Conservation (phyloP, 2,329 filamentous ascomycete species). For the Trichoderma aggressivum region DNA sequence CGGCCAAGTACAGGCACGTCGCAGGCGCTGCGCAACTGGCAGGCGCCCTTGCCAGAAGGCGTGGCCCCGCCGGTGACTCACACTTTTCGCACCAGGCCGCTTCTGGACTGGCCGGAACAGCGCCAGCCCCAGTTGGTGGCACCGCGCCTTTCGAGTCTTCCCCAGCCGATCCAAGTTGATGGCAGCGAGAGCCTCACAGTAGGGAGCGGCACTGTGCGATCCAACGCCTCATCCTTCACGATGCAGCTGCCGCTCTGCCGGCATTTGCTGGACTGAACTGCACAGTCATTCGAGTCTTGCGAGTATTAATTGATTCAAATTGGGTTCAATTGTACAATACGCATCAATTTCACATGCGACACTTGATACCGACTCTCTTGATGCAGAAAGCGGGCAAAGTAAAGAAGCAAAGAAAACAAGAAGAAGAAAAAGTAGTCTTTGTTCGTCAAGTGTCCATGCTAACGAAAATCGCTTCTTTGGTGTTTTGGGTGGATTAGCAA, state of each 20-base stretch:
- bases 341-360: not conserved
- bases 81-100: constrained; percentile 30
- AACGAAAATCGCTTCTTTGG: not conserved
- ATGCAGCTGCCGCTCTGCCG: not conserved
- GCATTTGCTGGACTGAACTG: not conserved
- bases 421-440: not conserved
- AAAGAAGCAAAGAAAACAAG: not conserved
- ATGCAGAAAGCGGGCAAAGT: not conserved
- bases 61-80: constrained; percentile 35
- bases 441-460: not conserved
- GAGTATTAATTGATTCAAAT: not conserved
- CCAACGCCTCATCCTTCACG: not conserved
- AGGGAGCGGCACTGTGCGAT: not conserved
- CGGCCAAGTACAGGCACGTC: not conserved
- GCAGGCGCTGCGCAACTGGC: not conserved
- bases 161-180: constrained; percentile 7
- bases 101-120: constrained; percentile 29
- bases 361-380: not conserved
- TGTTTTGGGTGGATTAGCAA: constrained; percentile 5
- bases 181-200: not conserved
- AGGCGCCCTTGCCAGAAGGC: constrained; percentile 26
- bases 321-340: not conserved
- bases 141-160: constrained; percentile 10
- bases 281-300: not conserved
- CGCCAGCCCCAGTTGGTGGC: constrained; percentile 19